Evolutionary conservation across 2,329 filamentous ascomycete genomes (phyloP), one percentile per base, ranked within the genome.

Genomic region (Trichoderma simmonsii): DNA sequence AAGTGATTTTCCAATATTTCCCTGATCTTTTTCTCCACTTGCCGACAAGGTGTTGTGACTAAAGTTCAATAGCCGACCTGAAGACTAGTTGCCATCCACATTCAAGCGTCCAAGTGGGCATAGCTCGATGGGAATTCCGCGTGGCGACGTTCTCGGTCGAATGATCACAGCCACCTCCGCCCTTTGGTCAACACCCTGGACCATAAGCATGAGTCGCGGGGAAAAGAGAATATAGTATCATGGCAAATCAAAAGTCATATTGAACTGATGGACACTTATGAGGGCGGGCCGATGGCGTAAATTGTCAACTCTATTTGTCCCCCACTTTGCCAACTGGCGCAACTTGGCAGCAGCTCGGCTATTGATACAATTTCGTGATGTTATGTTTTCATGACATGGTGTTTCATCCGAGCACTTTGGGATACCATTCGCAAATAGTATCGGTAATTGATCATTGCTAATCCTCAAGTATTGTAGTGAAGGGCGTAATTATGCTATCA

Each of bases 131-230:
- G 60, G 21, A n/a, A 43, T 62, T 62, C 60, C 34, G 60, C 34
- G 59, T 21, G 60, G 51, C 51, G 51, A 56, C 4, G 51, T 56
- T 56, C 21, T 56, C 5, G 60, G 60, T 39, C 14, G 15, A 26
- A 26, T 63, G 21, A 28, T 59, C 56, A 59, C 26, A 30, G 60
- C 60, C 60, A 43, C 60, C 60, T 63, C 60, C 34, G 15, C 60
- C 34, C 36, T n/a, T 43, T 43, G 15, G 3, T 21, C 14, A 15
- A 28, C 24, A 26, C 60, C 60, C 60, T 18, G 39, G 60, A 28
- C 26, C 36, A 28, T 63, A 39, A 63, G 34, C 60, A 62, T 62
- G 43, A 48, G n/a, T 48, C 43, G 43, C 43, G 15, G 43, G 43
- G 43, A 48, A 21, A 11, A 21, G n/a, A 48, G 15, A 48, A 48